Conservation (phyloP, 2,329 filamentous ascomycete species). For the Rutstroemia sp. region DNA sequence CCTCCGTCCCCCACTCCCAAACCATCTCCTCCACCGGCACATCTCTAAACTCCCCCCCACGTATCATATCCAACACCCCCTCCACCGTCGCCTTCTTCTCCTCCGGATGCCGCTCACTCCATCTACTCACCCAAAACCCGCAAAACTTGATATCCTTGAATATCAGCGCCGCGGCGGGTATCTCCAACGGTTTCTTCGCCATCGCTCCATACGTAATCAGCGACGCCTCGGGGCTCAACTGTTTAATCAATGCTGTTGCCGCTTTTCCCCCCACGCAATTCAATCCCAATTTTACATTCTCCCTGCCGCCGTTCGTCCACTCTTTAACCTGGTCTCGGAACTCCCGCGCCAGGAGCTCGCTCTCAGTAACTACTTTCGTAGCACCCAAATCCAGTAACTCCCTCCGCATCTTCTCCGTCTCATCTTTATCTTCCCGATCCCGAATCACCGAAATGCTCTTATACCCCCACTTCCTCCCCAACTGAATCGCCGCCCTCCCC, state of each 20-base stretch:
- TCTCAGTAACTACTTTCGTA: slow-evolving; percentile 42
- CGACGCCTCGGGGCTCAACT: slow-evolving; percentile 59
- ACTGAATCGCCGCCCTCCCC: slow-evolving; percentile 82
- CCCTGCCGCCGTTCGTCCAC: slow-evolving; percentile 60
- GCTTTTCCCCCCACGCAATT: slow-evolving; percentile 93
- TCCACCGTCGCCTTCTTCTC: slow-evolving; percentile 76
- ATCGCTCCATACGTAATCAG: slow-evolving; percentile 96
- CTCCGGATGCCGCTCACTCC: slow-evolving; percentile 68
- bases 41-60: slow-evolving; percentile 72
- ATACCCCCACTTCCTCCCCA: slow-evolving; percentile 78
- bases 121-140: slow-evolving; percentile 91
- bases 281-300: slow-evolving; percentile 68
- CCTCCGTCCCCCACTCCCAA: slow-evolving; percentile 78
- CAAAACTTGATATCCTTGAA: slow-evolving; percentile 87
- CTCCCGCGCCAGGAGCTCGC: slow-evolving; percentile 37
- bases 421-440: slow-evolving; percentile 55
- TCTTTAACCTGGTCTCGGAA: slow-evolving; percentile 47
- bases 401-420: slow-evolving; percentile 55
- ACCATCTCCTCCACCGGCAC: slow-evolving; percentile 72
- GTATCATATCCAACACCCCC: slow-evolving; percentile 71
- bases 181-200: slow-evolving; percentile 74
- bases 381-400: slow-evolving; percentile 53
- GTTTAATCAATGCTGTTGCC: slow-evolving; percentile 70
- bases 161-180: slow-evolving; percentile 81
- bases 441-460: slow-evolving; percentile 87